phyloP scores from a whole-genome alignment of 2,329 filamentous ascomycete genomes.

The Aspergillus quadricinctus region DNA sequence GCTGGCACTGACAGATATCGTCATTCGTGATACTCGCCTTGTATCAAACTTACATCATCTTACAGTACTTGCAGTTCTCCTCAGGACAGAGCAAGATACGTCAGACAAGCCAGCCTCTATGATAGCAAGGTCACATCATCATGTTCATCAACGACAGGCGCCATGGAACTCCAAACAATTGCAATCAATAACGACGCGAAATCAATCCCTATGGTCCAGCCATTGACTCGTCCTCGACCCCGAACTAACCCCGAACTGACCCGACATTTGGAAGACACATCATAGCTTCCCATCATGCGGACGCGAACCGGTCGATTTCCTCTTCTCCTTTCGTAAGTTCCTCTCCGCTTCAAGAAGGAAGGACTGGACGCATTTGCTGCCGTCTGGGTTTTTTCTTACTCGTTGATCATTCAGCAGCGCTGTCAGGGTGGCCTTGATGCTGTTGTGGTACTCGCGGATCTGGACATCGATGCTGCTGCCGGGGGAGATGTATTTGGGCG shows the following conservation, averaged over 20 bases:
- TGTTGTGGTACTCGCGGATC: conserved; percentile 12
- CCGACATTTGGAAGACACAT: too few species aligned
- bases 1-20: background rate
- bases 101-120: background rate
- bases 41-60: background rate
- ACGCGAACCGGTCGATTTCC: conserved; percentile 4
- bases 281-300: background rate
- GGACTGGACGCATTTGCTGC: conserved; percentile 57
- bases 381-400: conserved; percentile 48
- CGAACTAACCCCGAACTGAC: too few species aligned
- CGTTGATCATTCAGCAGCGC: conserved; percentile 59
- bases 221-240: background rate
- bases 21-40: background rate
- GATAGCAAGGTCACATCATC: background rate
- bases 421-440: conserved; percentile 56
- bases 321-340: conserved; percentile 38
- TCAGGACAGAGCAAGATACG: background rate
- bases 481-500: background rate
- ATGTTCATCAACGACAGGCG: background rate
- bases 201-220: background rate
- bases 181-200: background rate
- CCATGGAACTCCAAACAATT: background rate
- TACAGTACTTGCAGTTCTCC: background rate
- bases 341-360: conserved; percentile 59
- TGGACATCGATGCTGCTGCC: background rate